Percentiles rank a stretch among this genome's conserved stretches.
These are phyloP conservation scores for Malus hybrid DNA, from an alignment of 331 rosid genomes.

Conservation along the genomic window DNA sequence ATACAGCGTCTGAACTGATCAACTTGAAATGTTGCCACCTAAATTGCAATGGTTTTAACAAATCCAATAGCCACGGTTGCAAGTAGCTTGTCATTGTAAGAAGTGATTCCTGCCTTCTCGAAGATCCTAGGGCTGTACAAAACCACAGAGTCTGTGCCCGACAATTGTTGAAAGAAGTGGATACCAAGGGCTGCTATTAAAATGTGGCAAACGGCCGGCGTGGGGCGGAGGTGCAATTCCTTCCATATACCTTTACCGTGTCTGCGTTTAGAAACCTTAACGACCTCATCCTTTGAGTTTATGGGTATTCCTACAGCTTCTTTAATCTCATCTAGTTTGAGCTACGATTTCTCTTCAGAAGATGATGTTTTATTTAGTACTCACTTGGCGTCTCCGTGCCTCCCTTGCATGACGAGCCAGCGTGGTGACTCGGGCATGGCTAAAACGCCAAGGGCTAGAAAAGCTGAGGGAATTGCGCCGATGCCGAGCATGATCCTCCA, in stretches of 20 bases:
- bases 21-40: conserved; percentile 45
- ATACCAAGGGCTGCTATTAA: conserved; percentile 48
- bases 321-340: background rate
- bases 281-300: no score
- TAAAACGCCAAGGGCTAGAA: conserved; percentile 33
- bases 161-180: conserved; percentile 60
- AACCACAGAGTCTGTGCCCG: conserved; percentile 60
- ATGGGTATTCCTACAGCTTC: no score
- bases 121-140: conserved; percentile 51
- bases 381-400: conserved; percentile 13
- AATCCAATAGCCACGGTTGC: background rate
- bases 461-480: conserved; percentile 40
- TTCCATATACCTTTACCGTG: background rate
- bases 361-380: conserved; percentile 18
- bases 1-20: conserved; percentile 60
- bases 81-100: background rate
- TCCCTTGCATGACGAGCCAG: conserved; percentile 29
- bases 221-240: conserved; percentile 37
- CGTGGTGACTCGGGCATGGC: conserved; percentile 70
- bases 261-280: no score
- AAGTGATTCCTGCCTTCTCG: conserved; percentile 42
- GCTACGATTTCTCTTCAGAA: conserved; percentile 4
- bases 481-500: conserved; percentile 73
- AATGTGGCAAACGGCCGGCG: conserved; percentile 47
- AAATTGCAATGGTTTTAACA: conserved; percentile 34